Evolutionary conservation across 2,329 filamentous ascomycete species (phyloP), one percentile per base, ranked within the genome.

Genomic region (Penicillium corylophilum): DNA sequence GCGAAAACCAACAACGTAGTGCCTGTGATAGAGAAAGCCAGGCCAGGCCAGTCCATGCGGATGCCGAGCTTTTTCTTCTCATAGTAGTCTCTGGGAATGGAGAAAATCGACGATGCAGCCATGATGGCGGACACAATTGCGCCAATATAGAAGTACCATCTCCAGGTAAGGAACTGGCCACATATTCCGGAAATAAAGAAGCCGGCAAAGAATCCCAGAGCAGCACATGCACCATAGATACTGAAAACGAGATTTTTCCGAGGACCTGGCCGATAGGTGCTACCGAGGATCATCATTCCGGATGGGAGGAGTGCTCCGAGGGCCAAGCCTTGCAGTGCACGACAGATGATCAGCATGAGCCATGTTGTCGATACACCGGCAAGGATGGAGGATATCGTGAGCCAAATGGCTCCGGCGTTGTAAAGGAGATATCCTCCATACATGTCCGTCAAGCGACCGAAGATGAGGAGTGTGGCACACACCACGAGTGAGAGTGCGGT

Each of bases 301-400:
- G 84, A 82, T 0, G 87, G 86, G 13, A 90, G 69, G 54, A 88
- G 89, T 0, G 88, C 87, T 1, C 88, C 86, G 1, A 86, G 80
- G 0, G 87, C 89, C 9, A 93, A 71, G 0, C 89, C 89, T 68
- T 90, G 87, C 39, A 91, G 72, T 8, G 88, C 88, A 46, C 89
- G 85, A 64, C 85, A 88, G 48, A 87, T 76, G 59, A 90, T 86
- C 55, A 92, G 77, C 84, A 90, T 88, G 45, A 83, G 68, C 53
- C 85, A 80, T 69, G 82, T 86, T 48, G 76, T 74, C 52, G 84
- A 85, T 71, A 92, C 89, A 10, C 88, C 89, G 15, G 81, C 82
- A 48, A 90, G 73, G 47, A 92, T 71, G 9, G 82, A 85, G 82
- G 88, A 92, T 33, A 86, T 56, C 7, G 82, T 68, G 45, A 90